Base-by-base conservation (phyloP, 176 grass and related monocot species). In the Bromus sterilis region DNA sequence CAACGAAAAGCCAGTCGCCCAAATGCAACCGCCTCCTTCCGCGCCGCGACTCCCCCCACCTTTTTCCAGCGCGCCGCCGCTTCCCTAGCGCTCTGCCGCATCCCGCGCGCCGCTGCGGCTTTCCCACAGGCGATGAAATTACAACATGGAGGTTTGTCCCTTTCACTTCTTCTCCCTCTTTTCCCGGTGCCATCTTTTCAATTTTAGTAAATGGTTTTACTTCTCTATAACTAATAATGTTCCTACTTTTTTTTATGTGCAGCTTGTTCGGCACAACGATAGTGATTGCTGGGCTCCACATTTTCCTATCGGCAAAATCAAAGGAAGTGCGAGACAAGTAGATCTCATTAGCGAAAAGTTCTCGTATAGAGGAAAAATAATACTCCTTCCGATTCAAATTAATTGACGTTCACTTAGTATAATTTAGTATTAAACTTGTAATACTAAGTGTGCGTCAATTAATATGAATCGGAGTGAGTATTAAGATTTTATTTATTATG, bases 101-200 rank as follows among this genome's bases (percentile, higher is more conserved):
- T n/a, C n/a, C n/a, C n/a, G n/a, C n/a, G n/a, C n/a, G n/a, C n/a
- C n/a, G n/a, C n/a, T n/a, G n/a, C n/a, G n/a, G n/a, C n/a, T n/a
- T n/a, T n/a, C n/a, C n/a, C n/a, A n/a, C n/a, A 2, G 82, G 74
- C 7, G 78, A 93, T 11, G 21, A 79, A 26, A 76, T 94, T 42
- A 91, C 82, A 5, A 16, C 61, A 20, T 88, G 91, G 86, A 91
- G 91, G 85, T 90, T 0, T 1, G 78, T 71, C 59, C 0, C 20
- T 44, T 68, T 67, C 1, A 10, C 34, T 36, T 73, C 12, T n/a
- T 32, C 16, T 32, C 58, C 12, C 13, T 28, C 20, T n/a, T 56
- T 4, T 9, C 33, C 10, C 9, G 11, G 62, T 72, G 28, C 9
- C 57, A 2, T 69, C 28, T 78, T 58, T 58, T 0, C 9, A 0